Base-by-base conservation (phyloP, 768 basidiomycete genomes). In the Leccinum incarnatum region DNA sequence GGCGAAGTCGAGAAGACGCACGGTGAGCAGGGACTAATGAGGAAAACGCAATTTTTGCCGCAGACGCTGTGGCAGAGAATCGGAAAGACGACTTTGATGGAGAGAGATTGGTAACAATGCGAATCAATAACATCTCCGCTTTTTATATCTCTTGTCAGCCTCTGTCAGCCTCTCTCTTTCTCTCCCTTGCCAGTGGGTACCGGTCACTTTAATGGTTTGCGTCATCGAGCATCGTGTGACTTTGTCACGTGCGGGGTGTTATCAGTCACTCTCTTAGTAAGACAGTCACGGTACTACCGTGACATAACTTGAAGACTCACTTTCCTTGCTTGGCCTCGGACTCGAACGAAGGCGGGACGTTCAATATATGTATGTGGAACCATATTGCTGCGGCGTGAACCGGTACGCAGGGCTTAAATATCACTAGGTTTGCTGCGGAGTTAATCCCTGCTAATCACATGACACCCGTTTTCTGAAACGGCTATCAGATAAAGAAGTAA, bases 1-100 rank as follows among this genome's bases (percentile, higher is more conserved):
- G 69, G 51, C 51, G 54, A 42, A 74, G 71, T 53, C 73, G 62
- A 12, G 55, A 32, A 9, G 53, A 46, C 37, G 65, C 57, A n/a
- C 62, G 56, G 8, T 32, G 54, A 49, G 54, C 32, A 54, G 57
- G 14, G 14, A n/a, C 36, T 32, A 30, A 48, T 9, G 58, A n/a
- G 12, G 55, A 60, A 54, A 54, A 42, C 50, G 55, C 37, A 29
- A 64, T n/a, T 62, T 60, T 71, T n/a, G 62, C 37, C 21, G 56
- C 29, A 17, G 57, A 55, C n/a, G 58, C 17, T 48, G 51, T 27
- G 25, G 53, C 48, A 55, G 47, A 53, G 4, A 55, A 45, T 57
- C 53, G 60, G 36, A 53, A 51, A 37, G 65, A 49, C 27, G 61
- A 34, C 40, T 58, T 65, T 29, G 51, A 30, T 40, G 62, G 42